Conservation (phyloP, 2,329 filamentous ascomycete genomes). For the Furcasterigmium furcatum region DNA sequence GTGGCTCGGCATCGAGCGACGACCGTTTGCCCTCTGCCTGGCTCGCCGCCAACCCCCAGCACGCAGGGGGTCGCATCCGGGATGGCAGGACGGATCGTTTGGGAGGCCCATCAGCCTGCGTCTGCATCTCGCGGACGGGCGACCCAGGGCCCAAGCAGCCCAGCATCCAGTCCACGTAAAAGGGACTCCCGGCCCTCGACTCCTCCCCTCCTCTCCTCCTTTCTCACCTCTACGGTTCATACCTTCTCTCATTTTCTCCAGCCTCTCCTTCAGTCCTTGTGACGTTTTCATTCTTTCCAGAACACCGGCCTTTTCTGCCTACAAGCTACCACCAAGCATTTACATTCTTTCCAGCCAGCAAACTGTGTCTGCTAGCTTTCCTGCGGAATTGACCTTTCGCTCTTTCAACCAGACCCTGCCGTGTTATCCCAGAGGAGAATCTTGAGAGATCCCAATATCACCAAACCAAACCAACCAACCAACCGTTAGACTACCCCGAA, state of each 20-base stretch:
- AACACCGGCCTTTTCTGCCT: constrained; percentile 2
- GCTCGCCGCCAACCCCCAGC: neutral
- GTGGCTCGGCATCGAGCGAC: neutral
- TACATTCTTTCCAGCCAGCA: constrained; percentile 11
- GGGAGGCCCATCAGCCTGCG: neutral
- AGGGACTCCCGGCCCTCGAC: constrained; percentile 3
- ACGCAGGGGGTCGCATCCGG: neutral
- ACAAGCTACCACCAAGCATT: constrained; percentile 4
- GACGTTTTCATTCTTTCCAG: constrained; percentile 14
- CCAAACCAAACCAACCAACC: neutral
- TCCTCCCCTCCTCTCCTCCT: neutral
- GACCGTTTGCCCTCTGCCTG: neutral
- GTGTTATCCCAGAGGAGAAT: neutral
- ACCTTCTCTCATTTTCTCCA: constrained; percentile 8
- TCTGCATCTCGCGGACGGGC: neutral
- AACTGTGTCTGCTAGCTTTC: constrained; percentile 14
- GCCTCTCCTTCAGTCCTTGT: constrained; percentile 14
- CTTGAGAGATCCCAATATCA: constrained; percentile 1
- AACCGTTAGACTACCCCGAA: constrained; percentile 8
- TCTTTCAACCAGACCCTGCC: constrained; percentile 4
- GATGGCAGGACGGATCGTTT: neutral
- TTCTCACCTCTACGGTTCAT: constrained; percentile 3
- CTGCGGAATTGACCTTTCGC: constrained; percentile 15
- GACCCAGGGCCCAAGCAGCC: neutral
- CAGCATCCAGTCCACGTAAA: constrained; percentile 1